Evolutionary conservation across 1,284 basidiomycete genomes (phyloP).

Genomic region (Pseudozyma sp.): DNA sequence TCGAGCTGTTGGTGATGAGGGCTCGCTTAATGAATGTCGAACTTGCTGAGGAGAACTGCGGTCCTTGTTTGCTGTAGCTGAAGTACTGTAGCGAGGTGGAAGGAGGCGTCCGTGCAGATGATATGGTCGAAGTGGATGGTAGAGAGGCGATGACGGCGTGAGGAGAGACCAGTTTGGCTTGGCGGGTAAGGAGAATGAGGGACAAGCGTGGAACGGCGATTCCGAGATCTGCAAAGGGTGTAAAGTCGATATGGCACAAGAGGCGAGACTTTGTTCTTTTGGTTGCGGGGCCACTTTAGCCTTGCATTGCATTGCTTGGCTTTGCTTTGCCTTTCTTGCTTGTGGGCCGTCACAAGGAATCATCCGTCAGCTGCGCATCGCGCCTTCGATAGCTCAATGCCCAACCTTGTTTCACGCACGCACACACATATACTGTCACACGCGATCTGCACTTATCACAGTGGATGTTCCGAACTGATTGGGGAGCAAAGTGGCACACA

Average conservation of each 20-base stretch:
- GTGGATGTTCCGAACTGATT: no score
- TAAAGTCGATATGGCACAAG: slow-evolving; percentile 41
- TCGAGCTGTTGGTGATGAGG: no score
- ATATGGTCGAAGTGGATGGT: slow-evolving; percentile 10
- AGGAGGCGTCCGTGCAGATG: slow-evolving; percentile 10
- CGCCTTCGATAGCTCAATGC: not conserved
- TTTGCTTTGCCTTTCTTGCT: not conserved
- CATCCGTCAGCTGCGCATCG: not conserved
- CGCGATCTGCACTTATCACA: no score
- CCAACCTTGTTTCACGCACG: not conserved
- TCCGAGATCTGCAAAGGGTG: not conserved
- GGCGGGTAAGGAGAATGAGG: slow-evolving; percentile 18
- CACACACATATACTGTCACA: not conserved
- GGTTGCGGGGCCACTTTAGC: not conserved
- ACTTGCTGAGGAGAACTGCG: no score
- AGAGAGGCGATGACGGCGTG: slow-evolving; percentile 1
- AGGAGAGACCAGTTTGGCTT: not conserved
- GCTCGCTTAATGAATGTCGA: not conserved
- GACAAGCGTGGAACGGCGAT: not conserved
- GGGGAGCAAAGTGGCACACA: no score
- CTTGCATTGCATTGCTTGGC: slow-evolving; percentile 3
- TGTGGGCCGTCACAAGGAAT: slow-evolving; percentile 1
- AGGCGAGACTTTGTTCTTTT: slow-evolving; percentile 8
- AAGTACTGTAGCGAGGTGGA: slow-evolving; percentile 7
- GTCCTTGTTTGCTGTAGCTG: not conserved